Evolutionary conservation across 352 stramenopile genomes (phyloP).

Genomic region (Phytophthora uliginosa): DNA sequence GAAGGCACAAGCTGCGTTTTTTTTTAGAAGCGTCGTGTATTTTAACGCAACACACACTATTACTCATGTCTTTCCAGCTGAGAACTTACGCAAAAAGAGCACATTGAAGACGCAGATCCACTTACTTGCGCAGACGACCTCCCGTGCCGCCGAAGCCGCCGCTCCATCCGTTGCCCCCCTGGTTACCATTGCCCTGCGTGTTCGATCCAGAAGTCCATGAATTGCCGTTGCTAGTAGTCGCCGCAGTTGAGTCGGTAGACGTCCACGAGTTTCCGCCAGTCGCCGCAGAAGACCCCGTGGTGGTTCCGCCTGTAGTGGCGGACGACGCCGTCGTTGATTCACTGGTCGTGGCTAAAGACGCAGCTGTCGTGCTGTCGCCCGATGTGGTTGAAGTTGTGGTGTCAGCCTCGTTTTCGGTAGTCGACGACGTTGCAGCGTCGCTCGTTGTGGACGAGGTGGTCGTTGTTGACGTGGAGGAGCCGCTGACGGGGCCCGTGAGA

Average conservation of each 20-base stretch:
- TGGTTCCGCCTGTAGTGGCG: neutral
- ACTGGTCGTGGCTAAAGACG: neutral
- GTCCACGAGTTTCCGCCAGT: slow-evolving; percentile 11
- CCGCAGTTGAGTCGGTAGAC: neutral
- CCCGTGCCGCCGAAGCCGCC: slow-evolving; percentile 35
- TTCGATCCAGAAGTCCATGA: slow-evolving; percentile 23
- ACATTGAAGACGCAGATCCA: neutral
- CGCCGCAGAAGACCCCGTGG: slow-evolving; percentile 1
- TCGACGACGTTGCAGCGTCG: slow-evolving; percentile 9
- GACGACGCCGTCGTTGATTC: neutral
- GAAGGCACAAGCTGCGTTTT: too few relatives aligned
- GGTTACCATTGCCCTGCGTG: slow-evolving; percentile 18
- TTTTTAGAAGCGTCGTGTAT: neutral
- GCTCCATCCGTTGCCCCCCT: slow-evolving; percentile 32
- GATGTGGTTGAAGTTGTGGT: slow-evolving; percentile 8
- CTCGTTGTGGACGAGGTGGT: slow-evolving; percentile 10
- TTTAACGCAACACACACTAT: neutral
- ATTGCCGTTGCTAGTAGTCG: slow-evolving; percentile 1
- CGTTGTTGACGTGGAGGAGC: slow-evolving; percentile 27
- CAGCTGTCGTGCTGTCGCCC: slow-evolving; percentile 7
- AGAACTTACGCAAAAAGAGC: neutral
- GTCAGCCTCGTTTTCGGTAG: slow-evolving; percentile 23
- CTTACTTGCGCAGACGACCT: slow-evolving; percentile 27
- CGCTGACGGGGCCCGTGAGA: slow-evolving; percentile 30
- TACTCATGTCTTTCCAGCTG: neutral